Evolutionary conservation across 2,329 filamentous ascomycete species (phyloP), one percentile per base, ranked within the genome.

Genomic region (Aspergillus fumigatiaffinis): DNA sequence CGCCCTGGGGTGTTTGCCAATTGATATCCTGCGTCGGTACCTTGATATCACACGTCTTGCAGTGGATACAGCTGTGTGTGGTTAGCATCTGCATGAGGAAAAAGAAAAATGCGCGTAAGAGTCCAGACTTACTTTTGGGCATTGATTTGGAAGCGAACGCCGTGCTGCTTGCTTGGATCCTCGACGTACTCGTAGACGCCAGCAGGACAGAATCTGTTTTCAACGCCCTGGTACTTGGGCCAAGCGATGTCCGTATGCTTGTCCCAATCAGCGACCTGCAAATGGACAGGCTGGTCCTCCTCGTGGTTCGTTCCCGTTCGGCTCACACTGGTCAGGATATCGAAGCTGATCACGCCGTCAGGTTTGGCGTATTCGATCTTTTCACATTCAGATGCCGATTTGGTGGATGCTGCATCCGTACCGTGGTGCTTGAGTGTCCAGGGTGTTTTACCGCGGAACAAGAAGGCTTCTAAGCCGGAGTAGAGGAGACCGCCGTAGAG

Each of bases 41-140:
- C 80, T 99, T 99, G 79, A 99, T 99, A 76, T 99, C 94, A 74
- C 94, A 99, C 14, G 94, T 99, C 84, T 99, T 99, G 83, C 94
- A 99, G 78, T 99, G 94, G 63, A 99, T 96, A 74, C 94, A 99
- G 78, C 92, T 96, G 69, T 51, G 46, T 23, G 5, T 21, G 21
- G 57, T 68, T 62, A 69, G 64, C 51, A 58, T 51, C n/a, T 32
- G 25, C 17, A 21, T 20, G 6, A 17, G 41, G 38, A 17, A 35
- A 32, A 32, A 32, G 12, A 32, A 32, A 51, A 52, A 14, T 12
- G n/a, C 23, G 41, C 29, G 42, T 23, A 35, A 17, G 48, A 55
- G 41, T 4, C 9, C 51, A 38, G 35, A 86, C 91, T 85, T 82
- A 96, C 91, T 97, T 97, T 75, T 97, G 93, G 51, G 92, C 80